Evolutionary conservation across 768 basidiomycete species (phyloP).

Genomic region (Boletus sp.): DNA sequence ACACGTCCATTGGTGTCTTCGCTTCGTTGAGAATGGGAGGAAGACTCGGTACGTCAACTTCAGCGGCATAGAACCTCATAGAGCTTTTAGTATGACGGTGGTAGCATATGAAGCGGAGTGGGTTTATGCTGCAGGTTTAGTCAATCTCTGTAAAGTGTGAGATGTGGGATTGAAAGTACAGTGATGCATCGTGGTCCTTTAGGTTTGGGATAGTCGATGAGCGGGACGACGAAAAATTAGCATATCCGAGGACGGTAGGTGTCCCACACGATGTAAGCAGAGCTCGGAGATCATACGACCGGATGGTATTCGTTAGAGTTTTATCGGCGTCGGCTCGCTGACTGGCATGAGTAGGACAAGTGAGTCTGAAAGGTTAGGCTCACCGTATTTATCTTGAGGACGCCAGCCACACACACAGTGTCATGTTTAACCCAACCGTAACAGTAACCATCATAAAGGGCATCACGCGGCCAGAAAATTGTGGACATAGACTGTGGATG

Average conservation of each 20-base stretch:
- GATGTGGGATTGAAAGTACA: constrained; percentile 10
- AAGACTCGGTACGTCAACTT: constrained; percentile 30
- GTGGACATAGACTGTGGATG: constrained; percentile 29
- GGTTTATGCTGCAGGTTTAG: constrained; percentile 5
- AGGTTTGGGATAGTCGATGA: constrained; percentile 24
- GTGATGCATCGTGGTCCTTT: constrained; percentile 30
- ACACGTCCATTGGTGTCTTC: constrained; percentile 26
- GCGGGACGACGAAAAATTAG: constrained; percentile 15
- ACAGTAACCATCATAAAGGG: constrained; percentile 43
- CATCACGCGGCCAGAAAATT: constrained; percentile 59
- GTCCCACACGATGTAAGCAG: constrained; percentile 15
- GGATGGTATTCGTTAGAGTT: constrained; percentile 10
- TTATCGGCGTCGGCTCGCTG: constrained; percentile 17
- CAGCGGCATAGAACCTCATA: constrained; percentile 63
- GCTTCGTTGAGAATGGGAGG: constrained; percentile 11
- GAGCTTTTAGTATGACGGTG: constrained; percentile 49
- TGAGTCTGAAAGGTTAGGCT: constrained; percentile 2
- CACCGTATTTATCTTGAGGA: constrained; percentile 38
- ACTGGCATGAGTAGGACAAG: not conserved
- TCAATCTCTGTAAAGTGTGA: constrained; percentile 8
- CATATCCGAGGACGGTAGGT: constrained; percentile 32
- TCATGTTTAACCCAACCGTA: constrained; percentile 56
- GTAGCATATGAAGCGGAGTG: constrained; percentile 45
- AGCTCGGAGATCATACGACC: constrained; percentile 16
- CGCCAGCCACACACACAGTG: constrained; percentile 49